Evolutionary conservation across 2,329 filamentous ascomycete genomes (phyloP), one percentile per base, ranked within the genome.

Genomic region (Cercospora beticola): DNA sequence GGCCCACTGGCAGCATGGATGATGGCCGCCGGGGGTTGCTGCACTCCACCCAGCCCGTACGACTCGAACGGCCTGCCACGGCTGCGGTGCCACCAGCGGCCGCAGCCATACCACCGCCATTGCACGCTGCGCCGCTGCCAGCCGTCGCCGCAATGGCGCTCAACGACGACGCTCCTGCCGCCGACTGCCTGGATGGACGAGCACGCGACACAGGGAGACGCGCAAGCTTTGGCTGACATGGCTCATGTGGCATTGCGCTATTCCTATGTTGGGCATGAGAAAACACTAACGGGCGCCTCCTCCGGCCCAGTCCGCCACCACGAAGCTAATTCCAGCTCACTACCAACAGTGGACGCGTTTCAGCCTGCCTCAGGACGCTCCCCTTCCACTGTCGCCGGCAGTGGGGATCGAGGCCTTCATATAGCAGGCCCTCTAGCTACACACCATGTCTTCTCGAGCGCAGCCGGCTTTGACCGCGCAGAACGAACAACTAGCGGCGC

Each of bases 201-300:
- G 54, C 54, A 52, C 46, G 46, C 46, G 46, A 52, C 46, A 16
- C 9, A 16, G 43, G 33, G 23, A 46, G 33, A 62, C 59, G 59
- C 59, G 59, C 59, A 62, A 62, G 59, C 59, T 62, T 18, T 36
- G 33, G 59, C 23, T 43, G 59, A 26, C 59, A 49, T 28, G 33
- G 59, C 59, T 46, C 21, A 26, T 28, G 59, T 23, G 23, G 54
- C 31, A 43, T 21, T 21, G 23, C 59, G 54, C 30, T 58, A 28
- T 4, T 1, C 54, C 54, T 3, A n/a, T 28, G 3, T n/a, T 5
- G 30, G 54, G 21, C 16, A n/a, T n/a, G n/a, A n/a, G 26, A 58
- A 58, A 31, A 31, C 54, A 21, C 54, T 26, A 31, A 30, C 16
- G 54, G 54, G 21, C 54, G 26, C 52, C 52, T 16, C 43, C 43